Evolutionary conservation across 495 filamentous ascomycete species (phyloP).

Genomic region (Pyrenula aspistea): DNA sequence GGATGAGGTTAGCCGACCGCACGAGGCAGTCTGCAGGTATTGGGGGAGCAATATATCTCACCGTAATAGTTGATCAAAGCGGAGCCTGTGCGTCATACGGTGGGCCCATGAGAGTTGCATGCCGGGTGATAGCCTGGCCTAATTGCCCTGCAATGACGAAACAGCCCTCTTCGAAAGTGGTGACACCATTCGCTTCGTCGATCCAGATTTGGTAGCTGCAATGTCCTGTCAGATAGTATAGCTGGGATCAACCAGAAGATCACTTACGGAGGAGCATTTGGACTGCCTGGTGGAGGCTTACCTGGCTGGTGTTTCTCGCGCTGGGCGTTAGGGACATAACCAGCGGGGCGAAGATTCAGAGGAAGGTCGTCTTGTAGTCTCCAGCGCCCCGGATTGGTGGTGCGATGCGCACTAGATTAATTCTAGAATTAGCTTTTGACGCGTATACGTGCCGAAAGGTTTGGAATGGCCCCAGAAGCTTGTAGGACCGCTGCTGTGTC

Average conservation of each 20-base stretch:
- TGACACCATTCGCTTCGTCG: neutral
- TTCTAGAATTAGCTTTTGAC: too few relatives aligned
- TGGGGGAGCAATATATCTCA: neutral
- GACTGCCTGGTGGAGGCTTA: neutral
- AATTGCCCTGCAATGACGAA: too few relatives aligned
- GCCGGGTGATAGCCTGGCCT: neutral
- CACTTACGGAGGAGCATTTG: neutral
- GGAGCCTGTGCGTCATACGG: neutral
- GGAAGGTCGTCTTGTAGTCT: neutral
- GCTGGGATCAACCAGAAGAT: neutral
- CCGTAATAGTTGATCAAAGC: neutral
- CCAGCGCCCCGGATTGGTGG: neutral
- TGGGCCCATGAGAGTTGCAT: neutral
- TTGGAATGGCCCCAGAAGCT: too few relatives aligned
- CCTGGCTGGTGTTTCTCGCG: neutral
- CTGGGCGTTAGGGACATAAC: neutral
- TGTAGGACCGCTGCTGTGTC: too few relatives aligned
- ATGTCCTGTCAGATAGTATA: neutral
- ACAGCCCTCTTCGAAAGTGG: neutral
- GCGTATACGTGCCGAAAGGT: too few relatives aligned
- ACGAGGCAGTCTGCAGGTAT: too few relatives aligned
- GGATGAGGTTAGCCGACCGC: neutral
- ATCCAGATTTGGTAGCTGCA: neutral
- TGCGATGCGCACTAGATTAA: neutral
- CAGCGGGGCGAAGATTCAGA: neutral